Percentiles rank a stretch among this genome's conserved stretches.
Conservation (phyloP, 2,329 filamentous ascomycete genomes). For the Daldinia eschscholtzii region DNA sequence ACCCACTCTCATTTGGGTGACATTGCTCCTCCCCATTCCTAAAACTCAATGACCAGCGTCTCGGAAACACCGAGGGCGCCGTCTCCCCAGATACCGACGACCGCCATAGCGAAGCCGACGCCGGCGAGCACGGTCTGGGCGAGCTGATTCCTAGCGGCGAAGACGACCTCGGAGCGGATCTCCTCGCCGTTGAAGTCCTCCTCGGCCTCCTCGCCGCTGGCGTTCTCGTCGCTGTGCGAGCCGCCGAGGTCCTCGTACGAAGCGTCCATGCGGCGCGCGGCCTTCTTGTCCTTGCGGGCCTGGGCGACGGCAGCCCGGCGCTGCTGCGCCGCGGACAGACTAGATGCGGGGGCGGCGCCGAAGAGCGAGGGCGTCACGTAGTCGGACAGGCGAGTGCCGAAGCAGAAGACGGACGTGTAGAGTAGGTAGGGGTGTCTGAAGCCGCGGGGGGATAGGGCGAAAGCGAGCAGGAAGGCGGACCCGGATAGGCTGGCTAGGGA, state of each 20-base stretch:
- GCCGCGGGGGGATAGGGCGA: slow-evolving; percentile 78
- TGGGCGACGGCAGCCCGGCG: slow-evolving; percentile 51
- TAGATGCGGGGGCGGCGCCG: slow-evolving; percentile 45
- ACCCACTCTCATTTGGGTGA: neutral
- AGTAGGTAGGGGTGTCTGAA: slow-evolving; percentile 89
- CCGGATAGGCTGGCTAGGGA: slow-evolving; percentile 77
- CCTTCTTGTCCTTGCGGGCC: slow-evolving; percentile 50
- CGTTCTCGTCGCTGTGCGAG: slow-evolving; percentile 64
- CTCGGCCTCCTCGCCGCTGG: slow-evolving; percentile 58
- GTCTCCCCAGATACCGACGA: slow-evolving; percentile 76
- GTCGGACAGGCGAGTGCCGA: slow-evolving; percentile 69
- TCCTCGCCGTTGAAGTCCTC: slow-evolving; percentile 71
- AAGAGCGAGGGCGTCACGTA: slow-evolving; percentile 61
- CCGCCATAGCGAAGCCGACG: slow-evolving; percentile 70
- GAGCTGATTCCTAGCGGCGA: slow-evolving; percentile 66
- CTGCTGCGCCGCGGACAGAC: slow-evolving; percentile 48
- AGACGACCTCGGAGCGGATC: slow-evolving; percentile 68
- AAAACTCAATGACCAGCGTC: slow-evolving; percentile 45
- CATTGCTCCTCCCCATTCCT: slow-evolving; percentile 2
- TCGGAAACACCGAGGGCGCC: slow-evolving; percentile 55
- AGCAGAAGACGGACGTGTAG: slow-evolving; percentile 81
- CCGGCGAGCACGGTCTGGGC: slow-evolving; percentile 67
- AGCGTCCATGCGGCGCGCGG: slow-evolving; percentile 69
- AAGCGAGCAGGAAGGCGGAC: slow-evolving; percentile 81
- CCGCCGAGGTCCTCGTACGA: slow-evolving; percentile 77